Base-by-base conservation (phyloP, 768 basidiomycete genomes). In the Collybiopsis luxurians region DNA sequence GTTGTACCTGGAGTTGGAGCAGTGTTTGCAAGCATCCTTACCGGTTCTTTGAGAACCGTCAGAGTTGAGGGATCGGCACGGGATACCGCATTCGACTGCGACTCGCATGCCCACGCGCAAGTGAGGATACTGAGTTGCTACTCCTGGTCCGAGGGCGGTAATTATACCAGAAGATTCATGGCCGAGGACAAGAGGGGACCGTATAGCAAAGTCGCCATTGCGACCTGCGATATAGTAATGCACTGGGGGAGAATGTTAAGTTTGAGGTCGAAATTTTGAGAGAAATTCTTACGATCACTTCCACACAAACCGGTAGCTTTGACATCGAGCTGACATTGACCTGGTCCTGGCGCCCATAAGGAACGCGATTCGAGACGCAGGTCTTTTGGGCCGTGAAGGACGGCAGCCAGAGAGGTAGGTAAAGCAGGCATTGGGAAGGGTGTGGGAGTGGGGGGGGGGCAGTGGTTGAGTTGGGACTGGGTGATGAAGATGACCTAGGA, bases 91-190 rank as follows among this genome's bases (percentile, higher is more conserved):
- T 70, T 98, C 95, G 69, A 98, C 89, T 26, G 93, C 95, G 52
- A 98, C 95, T 53, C 91, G 86, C 69, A 93, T 89, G 34, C 95
- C 94, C 21, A 87, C 81, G 13, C 74, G 69, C 58, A 94, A 73
- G 65, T 80, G 56, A 49, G 47, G 47, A 23, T 57, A 42, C 17
- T 57, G 26, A 4, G 24, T 10, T 4, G 48, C 79, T 43, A 87
- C 86, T 17, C 85, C 84, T 12, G 86, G 80, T 11, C 90, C 90
- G 56, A 96, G 79, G n/a, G 92, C 87, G 55, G 88, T 87, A 65
- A 98, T 76, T 65, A 91, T 71, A 31, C 95, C 95, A n/a, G 91
- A 84, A 0, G 94, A 81, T 76, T 98, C 95, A 71, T 98, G 95
- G 24, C 95, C 96, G 30, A 98, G 87, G 45, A 95, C 88, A 57